Conservation (phyloP, 73 alveolate species). For the Blepharisma stoltei region DNA sequence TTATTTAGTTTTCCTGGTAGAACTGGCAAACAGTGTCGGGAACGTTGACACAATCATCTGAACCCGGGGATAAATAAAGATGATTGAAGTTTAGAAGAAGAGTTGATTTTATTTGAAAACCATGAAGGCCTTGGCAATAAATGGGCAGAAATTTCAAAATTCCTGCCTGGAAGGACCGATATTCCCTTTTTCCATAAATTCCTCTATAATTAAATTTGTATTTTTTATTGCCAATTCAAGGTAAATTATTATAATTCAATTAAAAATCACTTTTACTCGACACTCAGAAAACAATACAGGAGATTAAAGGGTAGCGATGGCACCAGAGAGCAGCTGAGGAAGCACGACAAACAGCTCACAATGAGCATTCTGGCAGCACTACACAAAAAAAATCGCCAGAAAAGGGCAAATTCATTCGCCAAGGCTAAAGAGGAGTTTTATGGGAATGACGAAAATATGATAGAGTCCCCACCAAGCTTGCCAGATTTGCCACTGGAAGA, state of each 20-base stretch:
- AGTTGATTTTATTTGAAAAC: slow-evolving; percentile 64
- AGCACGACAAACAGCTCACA: neutral
- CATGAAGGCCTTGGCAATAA: slow-evolving; percentile 79
- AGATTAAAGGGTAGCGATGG: slow-evolving; percentile 45
- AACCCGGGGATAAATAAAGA: slow-evolving; percentile 82
- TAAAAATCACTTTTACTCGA: slow-evolving; percentile 81
- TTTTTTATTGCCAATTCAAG: slow-evolving; percentile 31
- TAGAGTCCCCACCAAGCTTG: neutral
- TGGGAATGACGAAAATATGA: neutral
- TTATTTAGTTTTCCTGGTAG: slow-evolving; percentile 43
- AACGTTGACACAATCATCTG: slow-evolving; percentile 87
- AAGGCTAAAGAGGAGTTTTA: neutral
- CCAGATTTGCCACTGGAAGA: neutral
- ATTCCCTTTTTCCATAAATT: neutral
- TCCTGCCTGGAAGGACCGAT: slow-evolving; percentile 67
- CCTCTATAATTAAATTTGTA: slow-evolving; percentile 12
- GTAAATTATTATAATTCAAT: slow-evolving; percentile 81
- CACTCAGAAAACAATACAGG: slow-evolving; percentile 73
- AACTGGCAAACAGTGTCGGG: slow-evolving; percentile 88
- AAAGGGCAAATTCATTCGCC: neutral
- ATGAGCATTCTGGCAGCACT: neutral
- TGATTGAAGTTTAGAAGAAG: slow-evolving; percentile 77
- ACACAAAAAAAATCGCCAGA: neutral
- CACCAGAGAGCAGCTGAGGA: neutral
- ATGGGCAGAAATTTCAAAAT: slow-evolving; percentile 85